Percentiles rank a stretch among this genome's conserved stretches.
Conservation (phyloP, 2,329 filamentous ascomycete genomes). For the Alternaria arbusti region DNA sequence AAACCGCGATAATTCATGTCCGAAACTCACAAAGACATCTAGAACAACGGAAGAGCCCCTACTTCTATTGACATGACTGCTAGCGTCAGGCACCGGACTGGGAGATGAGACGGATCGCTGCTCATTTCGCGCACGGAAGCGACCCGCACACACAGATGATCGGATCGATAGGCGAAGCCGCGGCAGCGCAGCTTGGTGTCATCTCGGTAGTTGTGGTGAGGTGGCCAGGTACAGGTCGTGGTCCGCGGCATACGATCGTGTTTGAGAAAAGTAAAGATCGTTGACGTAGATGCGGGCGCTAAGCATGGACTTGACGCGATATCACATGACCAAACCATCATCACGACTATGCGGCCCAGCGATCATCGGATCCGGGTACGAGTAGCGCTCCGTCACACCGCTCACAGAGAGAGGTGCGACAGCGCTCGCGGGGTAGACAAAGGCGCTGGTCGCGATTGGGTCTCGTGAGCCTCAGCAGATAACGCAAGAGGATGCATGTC, state of each 20-base stretch:
- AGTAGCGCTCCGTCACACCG: slow-evolving; percentile 6
- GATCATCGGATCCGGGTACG: slow-evolving; percentile 5
- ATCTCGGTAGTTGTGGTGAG: neutral
- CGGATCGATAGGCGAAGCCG: slow-evolving; percentile 2
- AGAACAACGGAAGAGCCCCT: neutral
- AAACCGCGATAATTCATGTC: neutral
- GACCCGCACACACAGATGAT: neutral
- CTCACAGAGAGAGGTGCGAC: slow-evolving; percentile 5
- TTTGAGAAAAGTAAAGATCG: slow-evolving; percentile 6
- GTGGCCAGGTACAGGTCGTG: neutral
- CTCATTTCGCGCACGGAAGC: slow-evolving; percentile 1
- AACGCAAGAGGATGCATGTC: slow-evolving; percentile 27
- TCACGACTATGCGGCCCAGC: neutral
- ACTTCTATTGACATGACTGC: neutral
- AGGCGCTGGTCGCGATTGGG: slow-evolving; percentile 4
- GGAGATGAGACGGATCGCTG: slow-evolving; percentile 4
- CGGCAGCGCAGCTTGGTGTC: neutral
- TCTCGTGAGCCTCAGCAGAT: slow-evolving; percentile 25
- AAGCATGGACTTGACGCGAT: slow-evolving; percentile 12
- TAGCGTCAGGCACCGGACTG: slow-evolving; percentile 8
- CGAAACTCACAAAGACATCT: neutral
- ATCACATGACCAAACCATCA: slow-evolving; percentile 13
- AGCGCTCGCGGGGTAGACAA: slow-evolving; percentile 7
- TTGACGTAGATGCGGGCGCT: slow-evolving; percentile 8
- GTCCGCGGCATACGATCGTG: neutral